Evolutionary conservation across 148 eudicot species (phyloP), one percentile per base, ranked within the genome.

Genomic region (Bassia scoparia): DNA sequence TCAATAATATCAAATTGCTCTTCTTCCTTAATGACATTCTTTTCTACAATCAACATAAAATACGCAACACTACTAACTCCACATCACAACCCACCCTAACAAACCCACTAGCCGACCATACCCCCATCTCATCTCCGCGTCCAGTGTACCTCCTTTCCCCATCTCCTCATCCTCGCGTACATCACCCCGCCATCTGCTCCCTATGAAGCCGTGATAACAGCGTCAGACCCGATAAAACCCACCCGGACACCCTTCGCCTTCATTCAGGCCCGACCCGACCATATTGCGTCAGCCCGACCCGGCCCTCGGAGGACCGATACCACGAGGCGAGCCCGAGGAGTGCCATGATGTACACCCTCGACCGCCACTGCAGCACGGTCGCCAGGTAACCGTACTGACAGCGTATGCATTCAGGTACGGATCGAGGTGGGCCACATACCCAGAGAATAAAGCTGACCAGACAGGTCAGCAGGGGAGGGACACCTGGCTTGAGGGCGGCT

Each of bases 241-340:
- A 79, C 70, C 88, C 88, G 27, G 41, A 38, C 21, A 80, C 26
- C 75, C 77, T 76, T 29, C 74, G 82, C 17, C 61, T 81, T 77
- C 46, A 84, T 73, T n/a, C 17, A 87, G 71, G 2, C 21, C 48
- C 30, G 21, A 64, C 74, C 83, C 87, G 65, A 41, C 64, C 68
- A 53, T 0, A 87, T 20, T 33, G 84, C 82, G 6, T 73, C 70
- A 76, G 3, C 54, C 88, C 84, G 23, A 31, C 75, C 59, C 80
- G 50, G 17, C 83, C 83, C 56, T 86, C 86, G 4, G 4, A 69
- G 18, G 0, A 83, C 76, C 0, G 84, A 80, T 3, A 85, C 74
- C 5, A 85, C 84, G 21, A 85, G 34, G 46, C 77, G 7, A 49
- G 23, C 5, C 65, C 43, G 5, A 24, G 18, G 20, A 61, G 43